Evolutionary conservation across 371 early-diverging fungal genomes (phyloP), one percentile per base, ranked within the genome.

Genomic region (Haplosporangium sp.): DNA sequence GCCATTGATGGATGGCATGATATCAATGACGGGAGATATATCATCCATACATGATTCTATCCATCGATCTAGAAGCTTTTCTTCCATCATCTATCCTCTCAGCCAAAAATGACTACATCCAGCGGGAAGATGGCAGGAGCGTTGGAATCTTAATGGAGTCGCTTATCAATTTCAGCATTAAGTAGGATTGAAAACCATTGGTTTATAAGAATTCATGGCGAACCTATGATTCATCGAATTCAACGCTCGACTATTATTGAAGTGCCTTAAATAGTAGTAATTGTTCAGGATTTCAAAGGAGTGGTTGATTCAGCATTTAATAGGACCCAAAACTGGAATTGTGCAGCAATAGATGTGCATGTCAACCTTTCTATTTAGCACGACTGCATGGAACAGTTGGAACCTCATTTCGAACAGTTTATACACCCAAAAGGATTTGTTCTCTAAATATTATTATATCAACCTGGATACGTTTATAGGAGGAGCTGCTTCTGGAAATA

Each of bases 401-500:
- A 42, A 27, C 27, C 11, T 42, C 11, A 42, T 42, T 42, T 42
- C 2, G 44, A 42, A 42, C 11, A 11, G 44, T 5, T 27, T 27
- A 27, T 27, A 27, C 27, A 27, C 15, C 15, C 6, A 58, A 39
- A 11, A 5, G 10, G 40, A 59, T n/a, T 39, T n/a, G 8, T 19
- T 15, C 42, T 9, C n/a, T 19, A 39, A 59, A 39, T 17, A 50
- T n/a, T 47, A 47, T 50, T 50, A 6, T 50, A 50, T 7, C 15
- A 59, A 7, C 19, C 45, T 27, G 39, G 45, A n/a, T 20, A 13
- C 19, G 13, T 11, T 59, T 48, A 17, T 71, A 84, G 76, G 86
- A 68, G 86, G 84, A 83, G 89, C 89, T 85, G 90, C 92, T 88
- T 89, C 94, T 83, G 98, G 98, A 82, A 96, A 93, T 89, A 98